Evolutionary conservation across 2,329 filamentous ascomycete genomes (phyloP).

Genomic region (Rhynchosporium agropyri): DNA sequence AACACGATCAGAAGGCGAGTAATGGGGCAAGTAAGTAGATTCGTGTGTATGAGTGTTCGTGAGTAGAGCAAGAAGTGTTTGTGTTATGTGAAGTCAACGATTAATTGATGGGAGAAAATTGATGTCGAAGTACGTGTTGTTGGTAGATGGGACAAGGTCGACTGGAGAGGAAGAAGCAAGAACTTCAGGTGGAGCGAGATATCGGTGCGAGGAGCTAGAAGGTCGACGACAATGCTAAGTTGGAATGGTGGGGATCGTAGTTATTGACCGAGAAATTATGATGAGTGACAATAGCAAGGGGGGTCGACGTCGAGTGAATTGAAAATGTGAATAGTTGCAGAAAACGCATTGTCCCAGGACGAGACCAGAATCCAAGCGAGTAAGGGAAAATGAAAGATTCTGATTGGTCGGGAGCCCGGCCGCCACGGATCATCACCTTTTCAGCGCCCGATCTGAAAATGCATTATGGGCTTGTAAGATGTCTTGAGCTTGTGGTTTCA

Average conservation of each 20-base stretch:
- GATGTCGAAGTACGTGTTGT: constrained; percentile 9
- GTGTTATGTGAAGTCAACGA: constrained; percentile 8
- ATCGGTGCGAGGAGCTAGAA: constrained; percentile 5
- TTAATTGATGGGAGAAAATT: constrained; percentile 8
- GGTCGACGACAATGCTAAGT: background rate
- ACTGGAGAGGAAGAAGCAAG: constrained; percentile 12
- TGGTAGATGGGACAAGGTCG: constrained; percentile 14
- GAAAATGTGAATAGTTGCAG: constrained; percentile 17
- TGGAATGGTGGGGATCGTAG: constrained; percentile 9
- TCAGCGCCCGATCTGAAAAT: constrained; percentile 1
- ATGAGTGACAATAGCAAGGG: constrained; percentile 7
- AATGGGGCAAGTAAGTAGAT: constrained; percentile 4
- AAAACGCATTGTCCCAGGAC: constrained; percentile 16
- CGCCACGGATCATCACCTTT: constrained; percentile 13
- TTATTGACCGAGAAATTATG: constrained; percentile 4
- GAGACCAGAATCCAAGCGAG: constrained; percentile 20
- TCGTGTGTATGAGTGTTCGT: constrained; percentile 2
- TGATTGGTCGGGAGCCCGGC: constrained; percentile 15
- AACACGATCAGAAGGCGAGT: constrained; percentile 6
- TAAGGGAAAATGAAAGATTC: background rate
- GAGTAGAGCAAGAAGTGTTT: constrained; percentile 6
- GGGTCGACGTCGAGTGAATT: constrained; percentile 16
- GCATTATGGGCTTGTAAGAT: background rate
- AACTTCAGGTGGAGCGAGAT: constrained; percentile 3
- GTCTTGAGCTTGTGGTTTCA: background rate